A percentile compares a stretch with the other conserved stretches of the same genome.
phyloP scores from a whole-genome alignment of 1,284 basidiomycete species.

The Lentinula novae-zelandiae region DNA sequence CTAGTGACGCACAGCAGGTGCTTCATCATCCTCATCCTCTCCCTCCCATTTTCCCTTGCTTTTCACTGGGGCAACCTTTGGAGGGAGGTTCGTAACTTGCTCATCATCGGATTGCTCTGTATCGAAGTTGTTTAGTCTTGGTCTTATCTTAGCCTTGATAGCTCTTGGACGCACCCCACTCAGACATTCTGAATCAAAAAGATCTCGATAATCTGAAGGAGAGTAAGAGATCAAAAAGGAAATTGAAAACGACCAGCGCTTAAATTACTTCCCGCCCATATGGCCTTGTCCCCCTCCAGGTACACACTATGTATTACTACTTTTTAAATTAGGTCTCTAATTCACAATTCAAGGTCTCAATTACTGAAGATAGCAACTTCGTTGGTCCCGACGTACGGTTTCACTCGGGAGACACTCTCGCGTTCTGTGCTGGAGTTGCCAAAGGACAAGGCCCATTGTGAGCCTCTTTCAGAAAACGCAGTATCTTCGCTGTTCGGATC shows the following conservation, averaged over 20 bases:
- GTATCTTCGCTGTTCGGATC: constrained; percentile 71
- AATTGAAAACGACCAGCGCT: neutral
- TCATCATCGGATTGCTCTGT: constrained; percentile 45
- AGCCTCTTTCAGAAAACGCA: constrained; percentile 64
- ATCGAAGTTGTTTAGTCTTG: neutral
- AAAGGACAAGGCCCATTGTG: constrained; percentile 29
- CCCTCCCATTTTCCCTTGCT: constrained; percentile 76
- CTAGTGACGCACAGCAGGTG: constrained; percentile 46
- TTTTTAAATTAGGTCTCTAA: constrained; percentile 1
- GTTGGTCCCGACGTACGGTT: constrained; percentile 62
- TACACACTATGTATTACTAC: neutral
- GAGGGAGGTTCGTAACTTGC: constrained; percentile 34
- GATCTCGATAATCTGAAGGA: neutral
- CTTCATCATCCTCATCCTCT: constrained; percentile 80
- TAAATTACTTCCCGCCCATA: neutral
- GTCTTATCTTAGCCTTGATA: neutral
- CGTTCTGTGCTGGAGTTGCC: constrained; percentile 55
- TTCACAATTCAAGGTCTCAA: constrained; percentile 22
- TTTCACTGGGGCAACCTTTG: constrained; percentile 40
- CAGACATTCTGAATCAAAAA: constrained; percentile 24
- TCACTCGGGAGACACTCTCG: constrained; percentile 67
- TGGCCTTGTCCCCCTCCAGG: constrained; percentile 2
- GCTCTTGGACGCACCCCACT: constrained; percentile 23
- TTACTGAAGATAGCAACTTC: constrained; percentile 61
- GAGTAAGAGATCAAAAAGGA: neutral